Conservation (phyloP, 805 yeast genomes). For the Yarrowia osloensis region DNA sequence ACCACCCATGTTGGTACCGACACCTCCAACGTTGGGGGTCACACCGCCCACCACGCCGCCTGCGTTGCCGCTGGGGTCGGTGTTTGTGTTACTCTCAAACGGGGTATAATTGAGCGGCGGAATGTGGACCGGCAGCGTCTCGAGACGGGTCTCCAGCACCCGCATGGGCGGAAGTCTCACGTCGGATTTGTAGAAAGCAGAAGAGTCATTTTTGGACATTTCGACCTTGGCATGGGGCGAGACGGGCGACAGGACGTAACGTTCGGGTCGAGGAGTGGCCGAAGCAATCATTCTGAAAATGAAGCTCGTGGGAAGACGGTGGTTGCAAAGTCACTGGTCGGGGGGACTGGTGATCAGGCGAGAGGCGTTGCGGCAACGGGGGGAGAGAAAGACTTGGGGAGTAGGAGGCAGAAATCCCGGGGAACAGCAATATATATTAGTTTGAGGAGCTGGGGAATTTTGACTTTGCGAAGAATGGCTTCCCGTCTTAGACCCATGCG, state of each 20-base stretch:
- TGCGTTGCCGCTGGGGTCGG: not conserved
- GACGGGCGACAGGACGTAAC: conserved; percentile 22
- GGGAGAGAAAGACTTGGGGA: not conserved
- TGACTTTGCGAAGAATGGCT: conserved; percentile 26
- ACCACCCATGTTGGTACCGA: no score
- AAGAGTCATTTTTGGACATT: conserved; percentile 19
- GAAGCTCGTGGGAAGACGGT: not conserved
- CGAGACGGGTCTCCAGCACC: not conserved
- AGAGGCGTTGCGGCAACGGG: no score
- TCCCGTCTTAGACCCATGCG: conserved; percentile 29
- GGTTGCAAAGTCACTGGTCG: no score
- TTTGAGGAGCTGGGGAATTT: conserved; percentile 12
- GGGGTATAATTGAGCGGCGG: conserved; percentile 1
- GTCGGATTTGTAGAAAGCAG: not conserved
- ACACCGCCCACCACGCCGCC: no score
- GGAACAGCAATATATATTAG: conserved; percentile 26
- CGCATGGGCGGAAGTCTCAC: conserved; percentile 20
- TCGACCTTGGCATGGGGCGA: conserved; percentile 30
- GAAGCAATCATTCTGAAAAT: conserved; percentile 25
- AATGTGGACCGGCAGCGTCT: not conserved
- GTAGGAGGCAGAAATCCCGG: not conserved
- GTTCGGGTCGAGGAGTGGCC: conserved; percentile 25
- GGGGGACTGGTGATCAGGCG: not conserved
- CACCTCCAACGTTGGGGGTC: no score
- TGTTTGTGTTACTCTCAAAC: not conserved